Conservation (phyloP, 1,284 basidiomycete species). For the Irpex rosettiformis region DNA sequence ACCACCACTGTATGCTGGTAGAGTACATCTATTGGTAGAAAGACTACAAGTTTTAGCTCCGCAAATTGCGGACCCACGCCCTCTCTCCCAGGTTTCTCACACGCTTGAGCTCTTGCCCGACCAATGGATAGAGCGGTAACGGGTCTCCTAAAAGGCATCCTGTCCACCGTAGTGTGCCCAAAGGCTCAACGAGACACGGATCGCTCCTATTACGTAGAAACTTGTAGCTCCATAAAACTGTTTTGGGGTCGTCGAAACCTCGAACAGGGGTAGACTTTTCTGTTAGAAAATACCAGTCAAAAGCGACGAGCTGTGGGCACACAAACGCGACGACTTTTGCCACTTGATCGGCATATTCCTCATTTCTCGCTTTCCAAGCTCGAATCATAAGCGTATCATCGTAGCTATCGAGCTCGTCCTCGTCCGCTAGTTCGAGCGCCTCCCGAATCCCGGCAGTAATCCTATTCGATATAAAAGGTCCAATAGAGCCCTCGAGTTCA, state of each 20-base stretch:
- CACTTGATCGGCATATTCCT: neutral
- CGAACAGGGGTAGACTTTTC: neutral
- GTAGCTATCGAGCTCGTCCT: slow-evolving; percentile 1
- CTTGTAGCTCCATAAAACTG: neutral
- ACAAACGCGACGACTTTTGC: slow-evolving; percentile 8
- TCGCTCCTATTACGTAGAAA: neutral
- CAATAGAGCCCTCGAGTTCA: neutral
- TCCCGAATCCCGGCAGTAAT: neutral
- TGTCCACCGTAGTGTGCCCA: slow-evolving; percentile 2
- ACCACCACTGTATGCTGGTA: no score
- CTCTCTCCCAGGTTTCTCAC: neutral
- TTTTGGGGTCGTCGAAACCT: neutral
- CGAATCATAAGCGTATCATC: slow-evolving; percentile 7
- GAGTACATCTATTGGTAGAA: no score
- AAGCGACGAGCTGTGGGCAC: slow-evolving; percentile 18
- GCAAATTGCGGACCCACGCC: no score
- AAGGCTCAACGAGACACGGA: neutral
- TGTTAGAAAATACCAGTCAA: slow-evolving; percentile 16
- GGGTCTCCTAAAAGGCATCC: slow-evolving; percentile 1
- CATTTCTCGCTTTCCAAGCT: slow-evolving; percentile 12
- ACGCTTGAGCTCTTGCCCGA: slow-evolving; percentile 8
- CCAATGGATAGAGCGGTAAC: neutral
- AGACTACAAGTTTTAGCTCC: no score
- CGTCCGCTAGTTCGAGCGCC: neutral
- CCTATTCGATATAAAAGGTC: neutral